These are phyloP conservation scores for Podospora pseudopauciseta DNA, from an alignment of 495 filamentous ascomycete species.

Conservation along the genomic window DNA sequence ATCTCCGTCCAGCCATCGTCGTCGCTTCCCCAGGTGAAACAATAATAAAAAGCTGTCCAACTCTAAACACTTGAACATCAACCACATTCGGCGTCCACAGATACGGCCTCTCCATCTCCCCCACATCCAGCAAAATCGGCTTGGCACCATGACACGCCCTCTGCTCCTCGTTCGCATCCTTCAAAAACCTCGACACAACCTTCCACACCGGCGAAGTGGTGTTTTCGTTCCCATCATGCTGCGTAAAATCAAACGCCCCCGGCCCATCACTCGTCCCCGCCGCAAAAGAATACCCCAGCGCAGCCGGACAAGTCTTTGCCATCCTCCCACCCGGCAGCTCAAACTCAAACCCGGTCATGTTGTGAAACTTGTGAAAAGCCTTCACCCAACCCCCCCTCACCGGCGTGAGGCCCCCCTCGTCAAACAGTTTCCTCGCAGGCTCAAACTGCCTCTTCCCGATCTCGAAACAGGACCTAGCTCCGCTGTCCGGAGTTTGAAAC, in stretches of 20 bases:
- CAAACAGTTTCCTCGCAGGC: conserved; percentile 62
- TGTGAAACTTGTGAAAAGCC: conserved; percentile 70
- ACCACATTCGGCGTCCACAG: conserved; percentile 91
- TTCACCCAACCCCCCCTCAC: conserved; percentile 62
- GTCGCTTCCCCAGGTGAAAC: conserved; percentile 88
- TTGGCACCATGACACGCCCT: conserved; percentile 76
- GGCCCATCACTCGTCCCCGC: conserved; percentile 93
- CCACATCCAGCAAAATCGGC: conserved; percentile 85
- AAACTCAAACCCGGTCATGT: conserved; percentile 74
- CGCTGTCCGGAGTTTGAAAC: conserved; percentile 66
- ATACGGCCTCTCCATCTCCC: conserved; percentile 75
- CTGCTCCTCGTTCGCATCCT: conserved; percentile 68
- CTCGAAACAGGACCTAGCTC: conserved; percentile 75
- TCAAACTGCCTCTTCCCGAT: conserved; percentile 71
- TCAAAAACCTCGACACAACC: conserved; percentile 68
- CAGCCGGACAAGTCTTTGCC: conserved; percentile 80
- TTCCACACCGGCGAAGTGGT: conserved; percentile 82
- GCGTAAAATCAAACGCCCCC: conserved; percentile 90
- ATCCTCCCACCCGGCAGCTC: conserved; percentile 68
- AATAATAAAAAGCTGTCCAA: conserved; percentile 84
- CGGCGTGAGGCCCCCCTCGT: conserved; percentile 43
- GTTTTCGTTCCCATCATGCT: conserved; percentile 69
- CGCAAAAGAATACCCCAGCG: conserved; percentile 89
- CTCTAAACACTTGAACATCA: conserved; percentile 83
- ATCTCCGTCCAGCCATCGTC: conserved; percentile 91